Conservation (phyloP, 164 flowering plant genomes). For the Malania oleifera region DNA sequence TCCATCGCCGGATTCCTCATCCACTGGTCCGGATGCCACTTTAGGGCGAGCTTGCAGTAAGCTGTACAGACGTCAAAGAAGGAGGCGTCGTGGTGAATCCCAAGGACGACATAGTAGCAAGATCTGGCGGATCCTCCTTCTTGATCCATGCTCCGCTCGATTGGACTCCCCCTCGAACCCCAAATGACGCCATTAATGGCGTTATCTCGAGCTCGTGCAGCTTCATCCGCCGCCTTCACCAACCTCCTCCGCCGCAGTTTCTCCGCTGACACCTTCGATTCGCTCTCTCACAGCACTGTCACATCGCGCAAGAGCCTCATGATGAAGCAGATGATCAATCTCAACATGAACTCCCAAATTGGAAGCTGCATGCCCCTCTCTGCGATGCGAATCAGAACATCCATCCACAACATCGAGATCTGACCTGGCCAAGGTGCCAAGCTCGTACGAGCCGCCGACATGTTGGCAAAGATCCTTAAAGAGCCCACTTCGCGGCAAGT, state of each 20-base stretch:
- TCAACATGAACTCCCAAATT: slow-evolving; percentile 36
- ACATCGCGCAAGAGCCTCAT: slow-evolving; percentile 11
- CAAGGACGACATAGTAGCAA: too few relatives aligned
- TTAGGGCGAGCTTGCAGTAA: too few relatives aligned
- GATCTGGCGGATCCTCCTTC: too few relatives aligned
- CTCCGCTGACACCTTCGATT: neutral
- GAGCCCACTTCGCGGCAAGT: slow-evolving; percentile 30
- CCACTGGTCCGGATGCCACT: too few relatives aligned
- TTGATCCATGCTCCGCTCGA: too few relatives aligned
- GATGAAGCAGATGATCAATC: slow-evolving; percentile 23
- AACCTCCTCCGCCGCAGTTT: neutral
- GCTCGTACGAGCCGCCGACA: slow-evolving; percentile 56
- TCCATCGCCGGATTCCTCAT: too few relatives aligned
- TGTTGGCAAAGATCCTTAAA: slow-evolving; percentile 44
- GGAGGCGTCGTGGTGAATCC: too few relatives aligned
- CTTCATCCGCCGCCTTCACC: slow-evolving; percentile 12
- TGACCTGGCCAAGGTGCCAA: slow-evolving; percentile 57
- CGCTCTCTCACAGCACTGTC: neutral
- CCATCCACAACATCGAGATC: slow-evolving; percentile 54
- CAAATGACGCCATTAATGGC: slow-evolving; percentile 2
- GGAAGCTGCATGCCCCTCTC: slow-evolving; percentile 59
- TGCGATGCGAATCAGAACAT: slow-evolving; percentile 48
- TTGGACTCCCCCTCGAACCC: too few relatives aligned
- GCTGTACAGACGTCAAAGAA: too few relatives aligned
- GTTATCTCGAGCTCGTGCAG: slow-evolving; percentile 15